Percentiles rank a stretch among this genome's conserved stretches.
These are phyloP conservation scores for Colletotrichum echinochloae DNA, from an alignment of 2,329 filamentous ascomycete species.

Conservation along the genomic window DNA sequence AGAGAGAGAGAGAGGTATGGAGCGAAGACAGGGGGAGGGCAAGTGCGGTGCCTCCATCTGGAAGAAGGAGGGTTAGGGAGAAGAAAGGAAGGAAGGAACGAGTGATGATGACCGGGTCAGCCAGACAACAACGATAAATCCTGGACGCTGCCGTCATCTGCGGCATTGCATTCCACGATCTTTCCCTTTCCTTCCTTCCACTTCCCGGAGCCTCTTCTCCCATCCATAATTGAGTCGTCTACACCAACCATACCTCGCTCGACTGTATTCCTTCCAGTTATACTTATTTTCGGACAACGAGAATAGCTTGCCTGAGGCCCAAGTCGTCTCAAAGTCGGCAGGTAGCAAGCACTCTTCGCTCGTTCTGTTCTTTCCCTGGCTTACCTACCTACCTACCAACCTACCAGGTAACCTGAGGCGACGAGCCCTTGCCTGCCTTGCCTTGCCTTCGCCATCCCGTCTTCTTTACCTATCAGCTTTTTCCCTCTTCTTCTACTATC, in stretches of 20 bases:
- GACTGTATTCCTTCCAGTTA: not conserved
- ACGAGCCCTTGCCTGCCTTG: not conserved
- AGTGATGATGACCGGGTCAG: not conserved
- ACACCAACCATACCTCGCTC: not conserved
- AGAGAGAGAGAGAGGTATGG: not conserved
- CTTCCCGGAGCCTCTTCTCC: not conserved
- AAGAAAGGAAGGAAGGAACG: slow-evolving; percentile 35
- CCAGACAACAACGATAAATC: slow-evolving; percentile 25
- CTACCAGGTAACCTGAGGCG: not conserved
- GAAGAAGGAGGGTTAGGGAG: slow-evolving; percentile 35
- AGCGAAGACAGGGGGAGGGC: not conserved
- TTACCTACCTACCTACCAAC: not conserved
- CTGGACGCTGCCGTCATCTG: slow-evolving; percentile 19
- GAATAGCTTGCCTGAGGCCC: not conserved
- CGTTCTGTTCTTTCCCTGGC: slow-evolving; percentile 6
- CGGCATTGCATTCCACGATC: slow-evolving; percentile 22
- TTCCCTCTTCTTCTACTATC: not conserved
- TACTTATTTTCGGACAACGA: not conserved
- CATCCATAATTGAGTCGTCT: no score
- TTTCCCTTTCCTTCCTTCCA: slow-evolving; percentile 9
- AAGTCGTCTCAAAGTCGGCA: not conserved
- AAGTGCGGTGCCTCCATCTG: not conserved
- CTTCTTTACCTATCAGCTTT: not conserved
- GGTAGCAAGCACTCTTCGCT: slow-evolving; percentile 14
- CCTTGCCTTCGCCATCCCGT: not conserved